A percentile compares a stretch with the other conserved stretches of the same genome.
phyloP scores from a whole-genome alignment of 805 yeast species.

The Kodamaea sagamina region DNA sequence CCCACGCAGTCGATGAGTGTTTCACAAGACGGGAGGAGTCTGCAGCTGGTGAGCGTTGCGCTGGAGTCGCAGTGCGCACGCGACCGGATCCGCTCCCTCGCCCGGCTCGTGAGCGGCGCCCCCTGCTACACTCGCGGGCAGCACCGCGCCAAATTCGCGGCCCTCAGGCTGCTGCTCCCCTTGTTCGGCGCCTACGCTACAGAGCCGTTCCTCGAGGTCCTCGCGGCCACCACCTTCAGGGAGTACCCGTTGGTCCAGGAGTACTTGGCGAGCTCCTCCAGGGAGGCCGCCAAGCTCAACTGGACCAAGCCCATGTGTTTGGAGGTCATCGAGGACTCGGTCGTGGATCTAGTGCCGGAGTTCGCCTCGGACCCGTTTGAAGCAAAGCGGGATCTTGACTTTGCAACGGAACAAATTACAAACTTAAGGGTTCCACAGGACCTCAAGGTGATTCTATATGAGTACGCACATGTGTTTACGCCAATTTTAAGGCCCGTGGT shows the following conservation, averaged over 20 bases:
- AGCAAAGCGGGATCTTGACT: neutral
- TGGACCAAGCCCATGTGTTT: neutral
- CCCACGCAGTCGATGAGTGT: neutral
- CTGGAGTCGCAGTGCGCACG: neutral
- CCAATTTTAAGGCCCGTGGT: neutral
- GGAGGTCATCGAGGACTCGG: conserved; percentile 3
- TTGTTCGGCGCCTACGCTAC: neutral
- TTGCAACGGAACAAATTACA: neutral
- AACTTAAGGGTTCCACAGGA: neutral
- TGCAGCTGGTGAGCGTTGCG: too few relatives aligned
- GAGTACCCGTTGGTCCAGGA: conserved; percentile 1
- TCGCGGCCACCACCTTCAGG: conserved; percentile 4
- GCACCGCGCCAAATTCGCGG: conserved; percentile 5
- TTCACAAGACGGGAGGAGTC: neutral
- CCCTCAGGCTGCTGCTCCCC: neutral
- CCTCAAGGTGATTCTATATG: neutral
- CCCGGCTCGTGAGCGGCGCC: neutral
- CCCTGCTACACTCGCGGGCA: conserved; percentile 6
- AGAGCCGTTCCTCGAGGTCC: neutral
- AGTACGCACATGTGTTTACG: neutral
- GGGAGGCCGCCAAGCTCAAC: neutral
- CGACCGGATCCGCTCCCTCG: neutral
- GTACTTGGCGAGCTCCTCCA: neutral
- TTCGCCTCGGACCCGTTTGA: neutral
- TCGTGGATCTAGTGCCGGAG: neutral